Conservation (phyloP, 345 rosid species). For the Eucalyptus tenuipes region DNA sequence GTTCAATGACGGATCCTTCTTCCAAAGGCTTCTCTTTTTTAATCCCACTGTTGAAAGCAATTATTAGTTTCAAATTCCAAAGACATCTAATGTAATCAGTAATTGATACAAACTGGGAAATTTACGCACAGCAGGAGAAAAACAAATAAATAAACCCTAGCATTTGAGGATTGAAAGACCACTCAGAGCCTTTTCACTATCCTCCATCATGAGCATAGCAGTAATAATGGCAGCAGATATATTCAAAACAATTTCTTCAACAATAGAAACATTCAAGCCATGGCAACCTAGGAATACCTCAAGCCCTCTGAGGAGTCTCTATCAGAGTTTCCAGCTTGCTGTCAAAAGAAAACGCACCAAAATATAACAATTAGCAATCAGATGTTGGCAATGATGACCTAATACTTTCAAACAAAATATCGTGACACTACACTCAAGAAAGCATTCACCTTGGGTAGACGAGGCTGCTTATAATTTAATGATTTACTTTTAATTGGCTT, state of each 20-base stretch:
- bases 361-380: not conserved
- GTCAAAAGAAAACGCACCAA: not conserved
- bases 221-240: not conserved
- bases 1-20: not conserved
- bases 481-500: not conserved
- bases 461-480: not conserved
- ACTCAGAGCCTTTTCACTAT: not conserved
- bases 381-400: not conserved
- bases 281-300: not conserved
- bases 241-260: not conserved
- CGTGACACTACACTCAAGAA: not conserved
- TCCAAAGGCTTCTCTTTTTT: not conserved
- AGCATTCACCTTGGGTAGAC: not conserved
- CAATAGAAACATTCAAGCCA: not conserved
- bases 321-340: not conserved
- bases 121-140: not conserved
- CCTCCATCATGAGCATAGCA: not conserved
- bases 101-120: not conserved
- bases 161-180: not conserved
- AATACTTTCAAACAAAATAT: not conserved
- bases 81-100: not conserved
- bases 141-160: not conserved
- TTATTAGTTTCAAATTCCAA: not conserved
- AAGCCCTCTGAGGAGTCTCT: not conserved
- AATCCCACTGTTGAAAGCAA: not conserved